Evolutionary conservation across 225 moss, liverwort and hornwort species (phyloP).

Genomic region (Marchantia polymorpha): DNA sequence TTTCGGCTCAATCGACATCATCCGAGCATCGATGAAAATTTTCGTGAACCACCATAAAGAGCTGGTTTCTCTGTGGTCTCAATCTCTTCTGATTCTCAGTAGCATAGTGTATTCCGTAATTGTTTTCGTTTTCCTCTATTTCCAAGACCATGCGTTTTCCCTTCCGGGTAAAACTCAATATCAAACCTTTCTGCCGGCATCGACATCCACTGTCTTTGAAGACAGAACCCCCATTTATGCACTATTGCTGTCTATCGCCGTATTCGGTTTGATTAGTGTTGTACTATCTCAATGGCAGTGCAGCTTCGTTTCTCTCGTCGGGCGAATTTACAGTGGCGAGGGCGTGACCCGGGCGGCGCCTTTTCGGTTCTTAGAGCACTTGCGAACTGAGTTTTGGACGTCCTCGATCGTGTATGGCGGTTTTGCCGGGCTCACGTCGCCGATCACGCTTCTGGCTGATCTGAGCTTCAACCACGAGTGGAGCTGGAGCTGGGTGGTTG

Average conservation of each 20-base stretch:
- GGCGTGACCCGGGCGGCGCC: not conserved
- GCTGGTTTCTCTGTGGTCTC: not conserved
- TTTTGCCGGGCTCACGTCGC: not conserved
- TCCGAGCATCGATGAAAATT: not conserved
- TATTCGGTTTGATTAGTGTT: not conserved
- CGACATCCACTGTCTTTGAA: not conserved
- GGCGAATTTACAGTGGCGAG: not conserved
- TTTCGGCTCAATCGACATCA: not conserved
- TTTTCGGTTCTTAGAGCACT: not conserved
- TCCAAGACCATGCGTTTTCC: not conserved
- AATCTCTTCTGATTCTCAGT: not conserved
- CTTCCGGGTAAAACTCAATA: not conserved
- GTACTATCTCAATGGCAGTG: slow-evolving; percentile 1
- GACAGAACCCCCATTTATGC: not conserved
- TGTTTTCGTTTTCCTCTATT: not conserved
- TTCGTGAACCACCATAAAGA: not conserved
- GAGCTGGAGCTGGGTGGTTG: not conserved
- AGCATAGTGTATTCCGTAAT: not conserved
- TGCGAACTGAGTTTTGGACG: slow-evolving; percentile 1
- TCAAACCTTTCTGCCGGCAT: not conserved
- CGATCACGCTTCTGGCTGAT: not conserved
- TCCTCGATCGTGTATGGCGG: not conserved
- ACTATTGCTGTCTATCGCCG: not conserved
- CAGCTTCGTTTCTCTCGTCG: not conserved
- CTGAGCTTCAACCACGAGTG: not conserved